Conservation (phyloP, 108 stramenopile genomes). For the Mediolabrus comicus region DNA sequence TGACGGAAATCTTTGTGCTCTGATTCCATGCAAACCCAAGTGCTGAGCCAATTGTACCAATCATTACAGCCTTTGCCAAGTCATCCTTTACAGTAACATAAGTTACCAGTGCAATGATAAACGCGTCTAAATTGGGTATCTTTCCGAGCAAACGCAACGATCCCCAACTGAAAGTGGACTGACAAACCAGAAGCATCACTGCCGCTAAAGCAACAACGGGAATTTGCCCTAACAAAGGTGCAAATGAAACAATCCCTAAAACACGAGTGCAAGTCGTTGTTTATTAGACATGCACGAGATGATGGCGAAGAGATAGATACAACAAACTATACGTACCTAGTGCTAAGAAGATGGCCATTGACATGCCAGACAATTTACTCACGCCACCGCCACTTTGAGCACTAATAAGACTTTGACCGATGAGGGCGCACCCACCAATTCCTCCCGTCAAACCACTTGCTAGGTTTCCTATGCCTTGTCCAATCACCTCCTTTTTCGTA, state of each 20-base stretch:
- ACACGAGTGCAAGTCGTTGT: no score
- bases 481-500: slow-evolving; percentile 64
- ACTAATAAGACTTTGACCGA: slow-evolving; percentile 85
- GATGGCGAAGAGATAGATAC: no score
- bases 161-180: slow-evolving; percentile 78
- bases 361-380: slow-evolving; percentile 66
- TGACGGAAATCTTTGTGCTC: slow-evolving; percentile 49
- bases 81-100: slow-evolving; percentile 64
- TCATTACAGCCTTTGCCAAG: slow-evolving; percentile 70
- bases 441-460: slow-evolving; percentile 68
- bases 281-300: no score
- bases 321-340: slow-evolving; percentile 24
- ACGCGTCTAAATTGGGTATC: slow-evolving; percentile 73
- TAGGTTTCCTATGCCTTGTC: slow-evolving; percentile 76
- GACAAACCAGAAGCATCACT: slow-evolving; percentile 80
- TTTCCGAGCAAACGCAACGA: slow-evolving; percentile 63
- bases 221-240: slow-evolving; percentile 68
- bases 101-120: slow-evolving; percentile 68
- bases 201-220: slow-evolving; percentile 73
- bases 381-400: slow-evolving; percentile 73
- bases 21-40: slow-evolving; percentile 80
- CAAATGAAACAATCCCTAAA: slow-evolving; percentile 17
- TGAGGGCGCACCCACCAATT: slow-evolving; percentile 80
- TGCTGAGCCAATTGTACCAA: slow-evolving; percentile 64
- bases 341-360: slow-evolving; percentile 71